A percentile compares a stretch with the other conserved stretches of the same genome.
These are phyloP conservation scores for Exophiala mesophila DNA, from an alignment of 2,329 filamentous ascomycete genomes.

Conservation along the genomic window DNA sequence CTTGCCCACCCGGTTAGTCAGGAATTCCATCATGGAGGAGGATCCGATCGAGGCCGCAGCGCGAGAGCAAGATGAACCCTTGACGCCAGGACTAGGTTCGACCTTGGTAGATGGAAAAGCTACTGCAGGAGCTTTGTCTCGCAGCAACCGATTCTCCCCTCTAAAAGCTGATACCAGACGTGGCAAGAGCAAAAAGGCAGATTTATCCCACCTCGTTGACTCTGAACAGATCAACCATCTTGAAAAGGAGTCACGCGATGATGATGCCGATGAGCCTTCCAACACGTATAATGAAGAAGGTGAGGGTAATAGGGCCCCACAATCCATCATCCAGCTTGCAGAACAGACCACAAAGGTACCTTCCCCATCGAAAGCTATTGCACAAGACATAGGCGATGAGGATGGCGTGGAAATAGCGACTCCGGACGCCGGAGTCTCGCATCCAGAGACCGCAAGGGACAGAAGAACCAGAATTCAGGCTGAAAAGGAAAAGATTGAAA, in stretches of 20 bases:
- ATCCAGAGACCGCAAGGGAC: conserved; percentile 14
- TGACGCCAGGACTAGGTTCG: not conserved
- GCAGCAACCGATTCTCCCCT: not conserved
- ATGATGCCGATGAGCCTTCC: not conserved
- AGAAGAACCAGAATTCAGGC: conserved; percentile 7
- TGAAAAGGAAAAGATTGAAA: conserved; percentile 11
- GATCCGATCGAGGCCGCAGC: conserved; percentile 2
- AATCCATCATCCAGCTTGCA: no score
- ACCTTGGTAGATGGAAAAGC: not conserved
- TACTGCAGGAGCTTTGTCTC: not conserved
- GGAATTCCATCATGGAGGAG: not conserved
- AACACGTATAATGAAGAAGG: not conserved
- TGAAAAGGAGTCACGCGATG: not conserved
- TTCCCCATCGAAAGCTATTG: conserved; percentile 1
- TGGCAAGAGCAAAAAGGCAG: not conserved
- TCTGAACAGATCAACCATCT: not conserved
- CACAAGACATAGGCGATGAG: not conserved
- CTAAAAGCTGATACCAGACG: not conserved
- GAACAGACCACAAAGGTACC: not conserved
- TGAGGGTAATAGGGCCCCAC: not conserved
- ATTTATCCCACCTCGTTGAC: not conserved
- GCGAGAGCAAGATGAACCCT: not conserved
- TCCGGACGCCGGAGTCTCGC: not conserved
- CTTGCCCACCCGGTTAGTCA: not conserved
- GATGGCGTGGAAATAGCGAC: not conserved